These are phyloP conservation scores for Malus sieversii DNA, from an alignment of 306 rosid species.

Conservation along the genomic window DNA sequence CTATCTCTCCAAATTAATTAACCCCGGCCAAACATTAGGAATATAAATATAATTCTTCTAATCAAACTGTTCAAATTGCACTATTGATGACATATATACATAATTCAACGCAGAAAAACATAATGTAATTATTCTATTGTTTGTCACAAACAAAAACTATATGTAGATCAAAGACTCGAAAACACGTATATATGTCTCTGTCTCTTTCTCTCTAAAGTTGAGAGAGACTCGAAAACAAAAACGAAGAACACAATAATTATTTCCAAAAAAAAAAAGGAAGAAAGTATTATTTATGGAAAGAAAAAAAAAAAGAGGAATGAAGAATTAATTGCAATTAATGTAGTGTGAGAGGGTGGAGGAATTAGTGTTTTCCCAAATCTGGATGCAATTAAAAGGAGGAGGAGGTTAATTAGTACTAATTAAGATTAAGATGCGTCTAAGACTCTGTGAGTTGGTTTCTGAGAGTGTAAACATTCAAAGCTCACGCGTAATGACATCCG, in stretches of 20 bases:
- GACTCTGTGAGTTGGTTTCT: not conserved
- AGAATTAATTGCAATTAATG: not conserved
- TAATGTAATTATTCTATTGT: too few species aligned
- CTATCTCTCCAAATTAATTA: not conserved
- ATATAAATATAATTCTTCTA: too few species aligned
- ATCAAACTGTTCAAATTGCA: too few species aligned
- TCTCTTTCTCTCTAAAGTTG: not conserved
- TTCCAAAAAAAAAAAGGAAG: too few species aligned
- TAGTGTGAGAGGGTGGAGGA: not conserved
- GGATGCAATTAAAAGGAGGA: not conserved
- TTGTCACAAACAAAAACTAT: too few species aligned
- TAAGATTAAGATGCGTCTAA: not conserved
- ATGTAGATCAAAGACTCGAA: too few species aligned
- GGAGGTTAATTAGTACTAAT: not conserved
- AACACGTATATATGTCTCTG: not conserved
- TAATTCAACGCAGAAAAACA: too few species aligned
- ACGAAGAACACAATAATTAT: too few species aligned
- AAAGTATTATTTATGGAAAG: not conserved
- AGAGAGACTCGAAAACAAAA: not conserved
- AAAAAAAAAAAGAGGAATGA: not conserved
- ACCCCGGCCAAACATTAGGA: too few species aligned
- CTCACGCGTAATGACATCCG: constrained; percentile 23
- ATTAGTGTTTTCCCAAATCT: not conserved
- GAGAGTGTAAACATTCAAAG: not conserved
- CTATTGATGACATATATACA: too few species aligned